Base-by-base conservation (phyloP, 2,329 filamentous ascomycete genomes). In the Pleurostoma richardsiae region DNA sequence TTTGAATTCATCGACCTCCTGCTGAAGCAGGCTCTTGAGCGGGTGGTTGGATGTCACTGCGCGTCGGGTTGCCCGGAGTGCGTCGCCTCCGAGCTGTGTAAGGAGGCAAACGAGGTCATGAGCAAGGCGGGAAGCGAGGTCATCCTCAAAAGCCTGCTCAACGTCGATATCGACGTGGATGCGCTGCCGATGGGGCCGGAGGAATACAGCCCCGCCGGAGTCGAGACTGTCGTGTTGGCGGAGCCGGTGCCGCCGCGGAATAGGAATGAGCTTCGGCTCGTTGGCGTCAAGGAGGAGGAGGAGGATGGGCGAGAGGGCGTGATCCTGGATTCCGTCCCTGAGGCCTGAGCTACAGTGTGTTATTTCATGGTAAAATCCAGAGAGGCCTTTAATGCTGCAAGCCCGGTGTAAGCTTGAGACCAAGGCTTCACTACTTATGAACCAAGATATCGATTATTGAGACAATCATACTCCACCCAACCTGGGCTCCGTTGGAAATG, bases 1-100 rank as follows among this genome's bases (percentile, higher is more conserved):
- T 97, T 97, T 59, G 92, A 97, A 58, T 95, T 95, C 59, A 76
- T 96, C 26, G 90, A 96, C 58, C 63, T 86, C 31, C 70, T 97
- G 31, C 75, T 97, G 1, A 71, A 71, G 26, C 85, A 91, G 59
- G 92, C 91, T 0, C 77, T 94, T 36, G 74, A 81, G 47, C 76
- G 94, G 6, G 83, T 97, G 5, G 83, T 88, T 59, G 75, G 72
- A 2, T 99, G 94, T 58, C 70, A 74, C 38, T 97, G 91, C 59
- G 67, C 82, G 8, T 80, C 86, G 48, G 94, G 94, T 0, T 97
- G 94, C 65, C 69, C 92, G 27, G 92, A 96, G 65, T 99, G 94
- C 65, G 90, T 95, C 40, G 90, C 86, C 52, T 87, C 85, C 51
- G 88, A 95, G 64, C 69, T 81, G 46, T 97, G 94, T 64, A 89